Base-by-base conservation (phyloP, 139 green algal genomes). In the Astrephomene gubernaculifera region DNA sequence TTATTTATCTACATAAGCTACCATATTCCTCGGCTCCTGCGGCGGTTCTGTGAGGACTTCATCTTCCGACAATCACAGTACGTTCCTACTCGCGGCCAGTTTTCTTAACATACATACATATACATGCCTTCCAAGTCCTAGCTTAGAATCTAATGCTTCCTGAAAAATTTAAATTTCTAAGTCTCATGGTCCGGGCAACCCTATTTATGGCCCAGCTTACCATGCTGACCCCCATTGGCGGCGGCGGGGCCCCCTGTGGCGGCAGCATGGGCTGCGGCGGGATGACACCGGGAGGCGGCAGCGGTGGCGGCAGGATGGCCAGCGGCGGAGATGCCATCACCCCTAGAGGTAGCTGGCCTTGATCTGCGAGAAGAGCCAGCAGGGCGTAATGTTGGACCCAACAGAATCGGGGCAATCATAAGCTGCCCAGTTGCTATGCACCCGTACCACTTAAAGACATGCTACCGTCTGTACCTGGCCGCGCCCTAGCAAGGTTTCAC, bases 301-400 rank as follows among this genome's bases (percentile, higher is more conserved):
- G 68, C 22, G 72, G 72, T 52, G 72, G 72, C 72, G 72, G 72
- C 35, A 52, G 72, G 35, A 81, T 69, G 72, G n/a, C 33, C n/a
- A n/a, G 33, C 35, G 72, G 52, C 52, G 72, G 71, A 31, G 72
- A 52, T 35, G 72, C 52, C 33, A 81, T 5, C 72, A 52, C 52
- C 27, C 72, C 72, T n/a, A 45, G 70, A 2, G 70, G 70, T 29
- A 24, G 4, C 45, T n/a, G 71, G 21, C 68, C 68, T 39, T 75
- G 68, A 7, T 75, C 68, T 75, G 36, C n/a, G 68, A 19, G 10
- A 8, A 25, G 6, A 68, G 24, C 27, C 14, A 68, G 19, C 2
- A 44, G 29, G 1, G 44, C 19, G 44, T 12, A 4, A 43, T 6
- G 27, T 38, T 38, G 38, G 21, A 54, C 19, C 39, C 2, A 24